These are phyloP conservation scores for Podila verticillata DNA, from an alignment of 192 early-diverging fungal species.

Conservation along the genomic window DNA sequence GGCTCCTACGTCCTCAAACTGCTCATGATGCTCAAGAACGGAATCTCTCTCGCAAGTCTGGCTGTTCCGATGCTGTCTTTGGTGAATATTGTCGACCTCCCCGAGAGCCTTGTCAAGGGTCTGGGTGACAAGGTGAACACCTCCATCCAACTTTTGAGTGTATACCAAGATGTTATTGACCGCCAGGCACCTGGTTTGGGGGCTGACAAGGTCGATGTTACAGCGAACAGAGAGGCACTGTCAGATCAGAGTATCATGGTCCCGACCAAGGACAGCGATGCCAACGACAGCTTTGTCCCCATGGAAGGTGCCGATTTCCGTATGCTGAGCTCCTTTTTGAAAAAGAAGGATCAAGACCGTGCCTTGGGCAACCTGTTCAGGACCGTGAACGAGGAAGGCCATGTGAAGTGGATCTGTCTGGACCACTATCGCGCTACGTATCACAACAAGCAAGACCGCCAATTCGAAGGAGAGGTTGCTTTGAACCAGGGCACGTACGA, in stretches of 20 bases:
- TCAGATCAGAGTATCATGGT: neutral
- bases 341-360: constrained; percentile 33
- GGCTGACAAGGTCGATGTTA: neutral
- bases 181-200: neutral
- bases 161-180: constrained; percentile 17
- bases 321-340: constrained; percentile 17
- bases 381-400: constrained; percentile 31
- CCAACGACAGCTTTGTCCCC: constrained; percentile 4
- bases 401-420: constrained; percentile 48
- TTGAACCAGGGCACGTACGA: constrained; percentile 31
- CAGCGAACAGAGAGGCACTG: neutral
- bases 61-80: constrained; percentile 17
- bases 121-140: constrained; percentile 12
- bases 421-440: constrained; percentile 44
- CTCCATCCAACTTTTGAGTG: constrained; percentile 17
- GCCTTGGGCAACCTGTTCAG: constrained; percentile 38
- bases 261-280: neutral
- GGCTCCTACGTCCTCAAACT: constrained; percentile 22
- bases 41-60: constrained; percentile 14
- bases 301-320: constrained; percentile 44
- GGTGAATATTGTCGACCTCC: constrained; percentile 23
- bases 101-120: constrained; percentile 8
- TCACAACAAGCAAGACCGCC: constrained; percentile 27
- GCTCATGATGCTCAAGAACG: constrained; percentile 23
- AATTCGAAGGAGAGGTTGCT: constrained; percentile 29